Base-by-base conservation (phyloP, 2,329 filamentous ascomycete species). In the Arachnopeziza araneosa region DNA sequence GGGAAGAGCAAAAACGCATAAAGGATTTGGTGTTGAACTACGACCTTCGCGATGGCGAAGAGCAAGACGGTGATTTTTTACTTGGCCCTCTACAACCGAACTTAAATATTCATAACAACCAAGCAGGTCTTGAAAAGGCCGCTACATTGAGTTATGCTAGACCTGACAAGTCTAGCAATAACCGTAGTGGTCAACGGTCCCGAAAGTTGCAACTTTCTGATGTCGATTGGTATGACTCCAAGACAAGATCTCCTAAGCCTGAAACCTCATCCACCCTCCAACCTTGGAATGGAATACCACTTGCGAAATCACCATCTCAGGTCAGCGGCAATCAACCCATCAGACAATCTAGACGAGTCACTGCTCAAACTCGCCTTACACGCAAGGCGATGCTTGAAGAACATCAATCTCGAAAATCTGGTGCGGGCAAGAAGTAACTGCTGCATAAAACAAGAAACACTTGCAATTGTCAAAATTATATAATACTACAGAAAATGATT, bases 11-110 rank as follows among this genome's bases (percentile, higher is more conserved):
- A 74, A 92, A 97, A 74, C 90, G 95, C 64, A 99, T 99, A 84
- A 99, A 99, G 79, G 96, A 91, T 70, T 81, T 99, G 52, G 95
- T 99, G 57, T 80, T 99, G 68, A 98, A 97, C 75, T 96, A 97
- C 72, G 95, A 99, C 76, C 85, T 96, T 72, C 87, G 91, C 56
- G 92, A 96, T 70, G 87, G 80, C 67, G 90, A 96, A 71, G 87
- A 92, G 65, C 77, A 81, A 70, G 90, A 95, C 79, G 88, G 91
- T 96, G 83, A 85, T 72, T 75, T 68, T 68, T 67, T 71, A 73
- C 69, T 73, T 68, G 67, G 69, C 71, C 75, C 79, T 72, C 77
- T 76, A 63, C 69, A 68, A 67, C 74, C 68, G 73, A 81, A 76
- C 72, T 14, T 44, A 75, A 81, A 76, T 82, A 78, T 79, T 83